Base-by-base conservation (phyloP, 2,329 filamentous ascomycete genomes). In the Colletotrichum liaoningense region DNA sequence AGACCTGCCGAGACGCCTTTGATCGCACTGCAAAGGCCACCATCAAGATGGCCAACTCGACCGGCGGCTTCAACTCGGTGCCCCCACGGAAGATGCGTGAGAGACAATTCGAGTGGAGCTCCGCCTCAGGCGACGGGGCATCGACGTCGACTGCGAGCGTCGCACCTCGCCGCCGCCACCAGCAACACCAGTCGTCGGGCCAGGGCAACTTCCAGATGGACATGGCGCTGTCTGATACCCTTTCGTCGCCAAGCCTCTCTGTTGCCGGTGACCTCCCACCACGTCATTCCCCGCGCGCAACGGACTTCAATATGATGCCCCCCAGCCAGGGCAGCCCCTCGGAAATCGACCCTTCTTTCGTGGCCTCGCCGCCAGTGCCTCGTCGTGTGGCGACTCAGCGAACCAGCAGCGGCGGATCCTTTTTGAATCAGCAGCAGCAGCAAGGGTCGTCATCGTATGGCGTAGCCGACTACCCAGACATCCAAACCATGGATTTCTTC, bases 1-100 rank as follows among this genome's bases (percentile, higher is more conserved):
- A 98, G 86, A 95, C 95, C 12, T 98, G 96, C 81, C 92, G 95
- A 16, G 95, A 98, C 81, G 95, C 97, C 1, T 98, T 98, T 80
- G 94, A 97, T 78, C 91, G 96, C 52, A 98, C 98, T 85, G 95
- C 94, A 78, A 97, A 97, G 84, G 95, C 95, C 11, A 98, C 96
- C 0, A 93, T 98, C 63, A 94, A 96, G 80, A 98, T 98, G 95
- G 95, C 94, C 77, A 93, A 95, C 81, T 94, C 93, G 1, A 96
- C 93, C 1, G 95, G 93, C 22, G 94, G 94, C 0, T 97, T 97
- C 76, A 94, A 94, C 12, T 67, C 73, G 26, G 73, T 73, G 14
- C 69, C 69, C 0, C 68, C 54, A 22, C 68, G 74, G n/a, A 73
- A 73, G 55, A 38, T 52, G 28, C 73, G 67, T 35, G 74, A 75